Conservation (phyloP, 2,329 filamentous ascomycete species). For the Pseudovirgaria hyperparasitica region DNA sequence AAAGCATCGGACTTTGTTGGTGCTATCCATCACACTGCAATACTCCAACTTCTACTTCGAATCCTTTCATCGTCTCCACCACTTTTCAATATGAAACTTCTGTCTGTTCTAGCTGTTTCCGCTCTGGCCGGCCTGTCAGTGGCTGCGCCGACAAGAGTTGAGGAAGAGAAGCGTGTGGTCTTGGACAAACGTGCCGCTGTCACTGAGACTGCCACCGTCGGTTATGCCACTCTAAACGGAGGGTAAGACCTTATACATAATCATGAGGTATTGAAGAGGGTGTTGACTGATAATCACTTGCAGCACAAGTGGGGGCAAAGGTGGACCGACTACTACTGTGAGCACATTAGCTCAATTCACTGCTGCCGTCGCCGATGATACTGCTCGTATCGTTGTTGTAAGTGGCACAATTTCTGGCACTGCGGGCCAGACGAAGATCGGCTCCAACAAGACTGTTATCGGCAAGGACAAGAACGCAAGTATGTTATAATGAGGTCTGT, state of each 20-base stretch:
- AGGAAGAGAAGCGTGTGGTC: slow-evolving; percentile 9
- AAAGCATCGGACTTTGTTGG: too few species aligned
- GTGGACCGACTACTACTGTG: slow-evolving; percentile 22
- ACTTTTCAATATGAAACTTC: not conserved
- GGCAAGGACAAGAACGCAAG: slow-evolving; percentile 34
- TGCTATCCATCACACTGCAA: too few species aligned
- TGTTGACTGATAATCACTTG: too few species aligned
- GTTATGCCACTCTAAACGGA: slow-evolving; percentile 21
- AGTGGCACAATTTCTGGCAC: slow-evolving; percentile 31
- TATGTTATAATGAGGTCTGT: slow-evolving; percentile 10
- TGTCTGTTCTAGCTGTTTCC: too few species aligned
- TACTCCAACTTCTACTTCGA: too few species aligned
- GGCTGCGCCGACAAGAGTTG: slow-evolving; percentile 18
- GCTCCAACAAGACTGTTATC: slow-evolving; percentile 38
- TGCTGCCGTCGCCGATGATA: slow-evolving; percentile 31
- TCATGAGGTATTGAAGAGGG: not conserved
- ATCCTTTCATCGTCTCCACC: too few species aligned
- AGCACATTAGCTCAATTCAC: slow-evolving; percentile 26
- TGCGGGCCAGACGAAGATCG: slow-evolving; percentile 30
- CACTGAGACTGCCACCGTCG: slow-evolving; percentile 16
- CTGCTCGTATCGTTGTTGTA: slow-evolving; percentile 34
- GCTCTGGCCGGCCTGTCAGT: too few species aligned
- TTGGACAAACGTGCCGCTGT: slow-evolving; percentile 16
- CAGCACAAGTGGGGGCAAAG: slow-evolving; percentile 26
- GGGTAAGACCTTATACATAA: slow-evolving; percentile 3